Evolutionary conservation across 1,139 yeast species (phyloP), one percentile per base, ranked within the genome.

Genomic region (Candida sojae): DNA sequence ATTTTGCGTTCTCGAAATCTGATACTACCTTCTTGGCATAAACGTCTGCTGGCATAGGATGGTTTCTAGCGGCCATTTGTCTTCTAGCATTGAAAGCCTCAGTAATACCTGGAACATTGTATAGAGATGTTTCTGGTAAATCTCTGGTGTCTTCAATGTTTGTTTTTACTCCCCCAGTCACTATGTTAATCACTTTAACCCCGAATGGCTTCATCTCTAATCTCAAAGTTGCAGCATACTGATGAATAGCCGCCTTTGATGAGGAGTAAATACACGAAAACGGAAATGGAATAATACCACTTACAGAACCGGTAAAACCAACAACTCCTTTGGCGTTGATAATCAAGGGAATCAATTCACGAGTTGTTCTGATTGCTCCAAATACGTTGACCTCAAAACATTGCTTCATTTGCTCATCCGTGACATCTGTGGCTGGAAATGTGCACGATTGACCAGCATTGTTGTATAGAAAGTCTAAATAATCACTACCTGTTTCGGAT

Each of bases 191-290:
- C 2, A 88, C 95, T 46, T 80, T 73, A 17, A 88, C 93, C 17
- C 79, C 88, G 58, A 87, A 86, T 2, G 92, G 89, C 59, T 79
- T 80, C 74, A 88, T 61, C 63, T 88, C 95, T 31, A 85, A 57
- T 46, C 86, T 77, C 48, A 87, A 69, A 2, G 77, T 76, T 43
- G 81, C 75, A 1, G 88, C 86, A 60, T 83, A 88, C 55, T 79
- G 84, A 57, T 84, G 88, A 48, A 88, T 78, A 0, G 93, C 93
- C 2, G 92, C 90, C 60, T 88, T 88, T 1, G 86, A 67, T 2
- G 92, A 76, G n/a, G 84, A 75, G 61, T 88, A 88, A 25, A 83
- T 74, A 17, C 86, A 70, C 1, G 86, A 82, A 64, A 84, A 87
- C 12, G 95, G 96, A 67, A 87, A 83, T 5, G 89, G 84, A 11